Conservation (phyloP, 2,329 filamentous ascomycete species). For the Colletotrichum scovillei region DNA sequence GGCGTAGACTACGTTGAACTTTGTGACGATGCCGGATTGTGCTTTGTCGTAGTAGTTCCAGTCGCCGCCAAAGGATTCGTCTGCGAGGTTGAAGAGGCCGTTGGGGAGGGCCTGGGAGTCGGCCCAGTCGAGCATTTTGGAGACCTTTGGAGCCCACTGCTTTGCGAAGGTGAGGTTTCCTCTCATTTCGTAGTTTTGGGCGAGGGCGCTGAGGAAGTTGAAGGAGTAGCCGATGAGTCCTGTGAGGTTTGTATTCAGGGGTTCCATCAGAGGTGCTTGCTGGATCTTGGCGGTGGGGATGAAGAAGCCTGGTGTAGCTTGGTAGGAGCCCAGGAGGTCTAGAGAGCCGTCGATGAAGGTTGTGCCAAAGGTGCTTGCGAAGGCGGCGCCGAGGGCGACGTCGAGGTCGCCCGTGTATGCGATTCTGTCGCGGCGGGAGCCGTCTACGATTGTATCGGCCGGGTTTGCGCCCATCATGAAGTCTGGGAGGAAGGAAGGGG, state of each 20-base stretch:
- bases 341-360: conserved; percentile 40
- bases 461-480: conserved; percentile 50
- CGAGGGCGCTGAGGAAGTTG: conserved; percentile 45
- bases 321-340: conserved; percentile 42
- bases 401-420: conserved; percentile 47
- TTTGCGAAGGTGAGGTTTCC: conserved; percentile 42
- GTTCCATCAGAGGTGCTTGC: conserved; percentile 38
- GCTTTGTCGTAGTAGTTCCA: conserved; percentile 49
- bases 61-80: conserved; percentile 44
- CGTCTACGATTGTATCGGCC: conserved; percentile 45
- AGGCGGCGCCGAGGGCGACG: conserved; percentile 36
- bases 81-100: conserved; percentile 43
- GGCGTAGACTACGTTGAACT: conserved; percentile 47
- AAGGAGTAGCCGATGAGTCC: conserved; percentile 49
- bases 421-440: conserved; percentile 48
- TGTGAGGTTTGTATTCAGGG: conserved; percentile 41
- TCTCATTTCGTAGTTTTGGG: conserved; percentile 43
- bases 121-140: conserved; percentile 49
- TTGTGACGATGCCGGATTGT: conserved; percentile 43
- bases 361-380: conserved; percentile 43
- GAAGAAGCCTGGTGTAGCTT: conserved; percentile 45
- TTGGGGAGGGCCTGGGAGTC: conserved; percentile 41
- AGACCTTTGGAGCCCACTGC: conserved; percentile 41
- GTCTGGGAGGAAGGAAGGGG: conserved; percentile 43
- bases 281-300: conserved; percentile 47